Evolutionary conservation across 345 rosid species (phyloP), one percentile per base, ranked within the genome.

Genomic region (Schrenkiella parvula): DNA sequence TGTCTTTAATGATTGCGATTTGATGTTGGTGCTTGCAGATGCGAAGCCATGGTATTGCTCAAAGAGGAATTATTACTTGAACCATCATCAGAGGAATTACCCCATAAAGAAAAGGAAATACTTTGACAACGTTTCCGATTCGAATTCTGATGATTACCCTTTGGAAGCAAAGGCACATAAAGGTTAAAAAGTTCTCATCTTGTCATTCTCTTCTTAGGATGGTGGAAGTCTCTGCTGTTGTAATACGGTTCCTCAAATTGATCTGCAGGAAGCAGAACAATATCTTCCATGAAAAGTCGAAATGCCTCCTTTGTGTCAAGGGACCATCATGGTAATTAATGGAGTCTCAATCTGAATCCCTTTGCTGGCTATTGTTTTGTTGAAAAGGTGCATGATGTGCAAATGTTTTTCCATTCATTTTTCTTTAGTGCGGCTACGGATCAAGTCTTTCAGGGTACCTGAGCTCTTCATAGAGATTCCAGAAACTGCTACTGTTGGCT

Each of bases 371-470:
- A 3, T 34, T 66, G 29, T 35, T 11, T 37, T 37, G 13, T 37
- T 37, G 41, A 9, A 4, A 7, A 37, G 51, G 22, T 70, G 67
- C 72, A 70, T 84, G 39, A 77, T 53, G 17, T 15, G 8, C 2
- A 70, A n/a, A 23, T 26, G 8, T 31, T 35, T 31, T 6, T 23
- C 0, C 12, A 28, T 53, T 44, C 29, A 0, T 72, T 82, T 70
- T 52, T 72, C 50, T 78, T 21, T 89, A 90, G 98, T 93, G 85
- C 89, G 86, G 77, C 87, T 93, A 72, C 84, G 89, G 82, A 93
- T 93, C 79, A 87, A 91, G 80, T 93, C 98, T 48, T 91, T 93
- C 74, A 80, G 83, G 57, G 96, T 93, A 64, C 98, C 98, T 2
- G 97, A 93, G 85, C 87, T 91, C 41, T 81, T 91, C 55, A 76